phyloP scores from a whole-genome alignment of 1,284 basidiomycete genomes.

The Ceratobasidium sp. region DNA sequence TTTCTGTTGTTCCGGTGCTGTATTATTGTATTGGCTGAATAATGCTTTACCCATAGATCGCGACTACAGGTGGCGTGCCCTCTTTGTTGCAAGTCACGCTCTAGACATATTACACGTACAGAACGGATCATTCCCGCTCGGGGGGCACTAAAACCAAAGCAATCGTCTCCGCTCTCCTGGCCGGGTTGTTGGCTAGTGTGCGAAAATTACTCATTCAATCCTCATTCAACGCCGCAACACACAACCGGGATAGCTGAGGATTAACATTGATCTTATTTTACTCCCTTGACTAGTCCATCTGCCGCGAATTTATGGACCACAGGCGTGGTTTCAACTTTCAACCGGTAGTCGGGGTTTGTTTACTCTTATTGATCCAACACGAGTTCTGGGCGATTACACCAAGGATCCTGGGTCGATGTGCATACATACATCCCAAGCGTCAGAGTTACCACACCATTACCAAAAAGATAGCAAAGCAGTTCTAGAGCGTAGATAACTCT shows the following conservation, averaged over 20 bases:
- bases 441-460: too few species aligned
- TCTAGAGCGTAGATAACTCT: too few species aligned
- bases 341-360: neutral
- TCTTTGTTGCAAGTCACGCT: too few species aligned
- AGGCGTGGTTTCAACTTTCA: neutral
- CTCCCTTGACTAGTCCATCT: neutral
- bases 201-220: neutral
- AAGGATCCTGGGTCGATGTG: too few species aligned
- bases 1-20: slow-evolving; percentile 2
- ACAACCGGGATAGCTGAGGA: neutral
- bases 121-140: too few species aligned
- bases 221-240: neutral
- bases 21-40: slow-evolving; percentile 1
- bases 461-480: too few species aligned
- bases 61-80: too few species aligned
- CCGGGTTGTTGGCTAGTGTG: neutral
- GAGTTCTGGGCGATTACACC: neutral
- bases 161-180: too few species aligned
- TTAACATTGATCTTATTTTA: neutral
- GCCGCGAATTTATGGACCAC: neutral
- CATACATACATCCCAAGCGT: neutral
- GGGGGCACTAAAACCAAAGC: too few species aligned
- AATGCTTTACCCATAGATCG: neutral
- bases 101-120: too few species aligned
- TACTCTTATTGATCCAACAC: neutral